Evolutionary conservation across 768 basidiomycete genomes (phyloP).

Genomic region (Lactarius psammicola): DNA sequence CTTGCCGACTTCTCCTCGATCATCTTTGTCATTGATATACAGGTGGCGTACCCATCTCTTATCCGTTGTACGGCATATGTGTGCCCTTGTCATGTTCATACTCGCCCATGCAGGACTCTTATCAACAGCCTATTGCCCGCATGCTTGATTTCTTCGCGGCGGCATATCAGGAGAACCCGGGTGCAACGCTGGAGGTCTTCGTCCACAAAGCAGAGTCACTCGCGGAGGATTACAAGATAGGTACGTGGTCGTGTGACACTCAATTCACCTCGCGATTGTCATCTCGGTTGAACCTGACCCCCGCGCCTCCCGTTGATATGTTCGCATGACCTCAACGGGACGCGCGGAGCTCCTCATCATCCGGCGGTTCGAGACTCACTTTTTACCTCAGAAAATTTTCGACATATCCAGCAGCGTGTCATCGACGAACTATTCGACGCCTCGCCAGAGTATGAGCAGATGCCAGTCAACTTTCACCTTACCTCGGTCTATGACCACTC

Average conservation of each 20-base stretch:
- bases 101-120: conserved; percentile 57
- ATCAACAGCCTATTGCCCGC: conserved; percentile 78
- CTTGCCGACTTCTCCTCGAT: conserved; percentile 80
- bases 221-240: conserved; percentile 87
- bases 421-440: conserved; percentile 78
- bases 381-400: conserved; percentile 69
- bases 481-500: conserved; percentile 94
- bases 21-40: conserved; percentile 94
- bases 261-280: conserved; percentile 6
- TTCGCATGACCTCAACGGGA: conserved; percentile 1
- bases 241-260: conserved; percentile 42
- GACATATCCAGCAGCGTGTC: conserved; percentile 86
- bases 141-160: conserved; percentile 80
- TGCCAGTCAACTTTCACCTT: conserved; percentile 82
- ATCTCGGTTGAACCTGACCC: conserved; percentile 11
- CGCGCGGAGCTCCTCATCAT: neutral
- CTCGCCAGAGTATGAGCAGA: conserved; percentile 70
- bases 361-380: conserved; percentile 9
- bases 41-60: conserved; percentile 49
- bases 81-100: neutral
- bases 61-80: conserved; percentile 15
- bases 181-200: conserved; percentile 84
- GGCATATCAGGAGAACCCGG: conserved; percentile 71
- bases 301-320: conserved; percentile 1
- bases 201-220: conserved; percentile 94